Evolutionary conservation across 2,329 filamentous ascomycete genomes (phyloP).

Genomic region (Hymenoscyphus linearis): DNA sequence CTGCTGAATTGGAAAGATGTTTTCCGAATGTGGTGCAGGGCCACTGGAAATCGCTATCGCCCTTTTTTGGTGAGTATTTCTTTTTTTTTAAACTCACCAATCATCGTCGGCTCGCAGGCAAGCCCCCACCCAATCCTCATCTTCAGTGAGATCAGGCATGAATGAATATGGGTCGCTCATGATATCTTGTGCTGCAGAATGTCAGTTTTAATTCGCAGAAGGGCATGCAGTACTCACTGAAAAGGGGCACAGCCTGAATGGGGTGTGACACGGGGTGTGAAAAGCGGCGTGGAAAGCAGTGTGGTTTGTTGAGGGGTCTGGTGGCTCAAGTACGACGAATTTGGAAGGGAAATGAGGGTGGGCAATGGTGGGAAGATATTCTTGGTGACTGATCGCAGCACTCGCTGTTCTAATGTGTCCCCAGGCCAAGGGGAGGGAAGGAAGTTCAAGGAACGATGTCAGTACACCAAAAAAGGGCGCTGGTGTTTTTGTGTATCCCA

Average conservation of each 20-base stretch:
- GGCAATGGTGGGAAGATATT: background rate
- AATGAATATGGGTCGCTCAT: background rate
- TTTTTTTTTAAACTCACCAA: slow-evolving; percentile 1
- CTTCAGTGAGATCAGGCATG: background rate
- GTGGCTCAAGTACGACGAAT: background rate
- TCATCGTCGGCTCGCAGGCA: background rate
- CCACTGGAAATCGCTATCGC: background rate
- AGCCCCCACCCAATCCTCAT: background rate
- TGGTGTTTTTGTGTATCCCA: too few species aligned
- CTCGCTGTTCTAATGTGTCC: background rate
- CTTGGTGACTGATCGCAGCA: background rate
- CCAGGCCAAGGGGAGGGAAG: background rate
- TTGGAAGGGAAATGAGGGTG: background rate
- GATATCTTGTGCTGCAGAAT: background rate
- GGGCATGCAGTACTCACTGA: background rate
- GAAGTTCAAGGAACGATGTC: background rate
- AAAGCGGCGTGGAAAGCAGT: background rate
- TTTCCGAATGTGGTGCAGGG: too few species aligned
- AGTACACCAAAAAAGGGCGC: background rate
- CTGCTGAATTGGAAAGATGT: too few species aligned
- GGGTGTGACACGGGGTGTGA: background rate
- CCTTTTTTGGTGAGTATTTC: slow-evolving; percentile 1
- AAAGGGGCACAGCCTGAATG: background rate
- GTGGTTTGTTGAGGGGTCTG: background rate
- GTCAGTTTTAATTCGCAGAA: background rate